Evolutionary conservation across 2,329 filamentous ascomycete species (phyloP).

Genomic region (Fusarium redolens): DNA sequence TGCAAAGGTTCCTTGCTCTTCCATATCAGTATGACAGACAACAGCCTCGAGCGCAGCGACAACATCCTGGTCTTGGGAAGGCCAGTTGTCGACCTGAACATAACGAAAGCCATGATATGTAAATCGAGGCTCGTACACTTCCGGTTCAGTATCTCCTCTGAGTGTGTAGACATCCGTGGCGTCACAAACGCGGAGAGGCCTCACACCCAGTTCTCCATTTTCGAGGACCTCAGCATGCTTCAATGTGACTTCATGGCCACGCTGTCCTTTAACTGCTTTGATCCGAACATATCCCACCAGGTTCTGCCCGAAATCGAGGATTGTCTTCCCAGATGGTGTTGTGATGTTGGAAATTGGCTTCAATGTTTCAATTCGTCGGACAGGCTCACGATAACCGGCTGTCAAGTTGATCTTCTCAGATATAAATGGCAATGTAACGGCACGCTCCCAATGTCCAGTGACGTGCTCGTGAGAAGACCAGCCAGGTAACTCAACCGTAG

Average conservation of each 20-base stretch:
- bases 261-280: constrained; percentile 48
- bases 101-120: constrained; percentile 69
- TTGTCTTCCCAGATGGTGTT: constrained; percentile 55
- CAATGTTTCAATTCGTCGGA: constrained; percentile 51
- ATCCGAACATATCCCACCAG: constrained; percentile 63
- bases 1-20: constrained; percentile 60
- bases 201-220: constrained; percentile 54
- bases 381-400: constrained; percentile 57
- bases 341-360: constrained; percentile 48
- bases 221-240: constrained; percentile 67
- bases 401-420: constrained; percentile 44
- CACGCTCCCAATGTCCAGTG: constrained; percentile 24
- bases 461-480: constrained; percentile 26
- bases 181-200: constrained; percentile 58
- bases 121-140: constrained; percentile 56
- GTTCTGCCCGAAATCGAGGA: constrained; percentile 69
- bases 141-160: constrained; percentile 22
- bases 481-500: constrained; percentile 39
- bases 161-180: constrained; percentile 61
- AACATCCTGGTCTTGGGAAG: constrained; percentile 38
- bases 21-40: constrained; percentile 65
- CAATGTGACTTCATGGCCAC: constrained; percentile 57
- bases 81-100: constrained; percentile 60
- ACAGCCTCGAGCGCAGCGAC: constrained; percentile 44
- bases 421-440: constrained; percentile 17